Percentiles rank a stretch among this genome's conserved stretches.
Evolutionary conservation across 805 yeast genomes (phyloP).

Genomic region (Yueomyces sp.): DNA sequence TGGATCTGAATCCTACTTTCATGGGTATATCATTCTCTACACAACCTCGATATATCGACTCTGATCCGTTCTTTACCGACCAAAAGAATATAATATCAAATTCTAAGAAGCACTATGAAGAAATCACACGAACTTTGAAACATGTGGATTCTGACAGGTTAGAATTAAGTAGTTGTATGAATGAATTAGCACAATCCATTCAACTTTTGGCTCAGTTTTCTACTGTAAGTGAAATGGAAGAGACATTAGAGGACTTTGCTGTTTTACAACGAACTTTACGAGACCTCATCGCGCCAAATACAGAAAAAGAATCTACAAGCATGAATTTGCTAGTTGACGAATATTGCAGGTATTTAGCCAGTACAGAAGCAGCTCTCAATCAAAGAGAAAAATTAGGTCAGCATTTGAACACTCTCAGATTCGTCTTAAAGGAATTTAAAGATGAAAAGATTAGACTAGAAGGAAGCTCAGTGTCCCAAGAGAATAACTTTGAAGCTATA

Average conservation of each 20-base stretch:
- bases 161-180: constrained; percentile 43
- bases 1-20: constrained; percentile 54
- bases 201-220: constrained; percentile 47
- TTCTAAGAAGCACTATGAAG: constrained; percentile 57
- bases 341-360: constrained; percentile 63
- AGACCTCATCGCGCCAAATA: neutral
- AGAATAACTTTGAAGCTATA: constrained; percentile 51
- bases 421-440: constrained; percentile 20
- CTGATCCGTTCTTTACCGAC: constrained; percentile 63
- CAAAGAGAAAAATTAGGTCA: constrained; percentile 49
- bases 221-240: neutral
- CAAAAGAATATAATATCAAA: constrained; percentile 56
- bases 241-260: neutral
- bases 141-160: constrained; percentile 58
- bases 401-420: constrained; percentile 32
- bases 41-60: constrained; percentile 54
- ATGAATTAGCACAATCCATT: constrained; percentile 46
- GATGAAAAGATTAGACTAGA: constrained; percentile 1
- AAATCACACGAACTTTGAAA: constrained; percentile 58
- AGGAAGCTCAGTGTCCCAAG: constrained; percentile 24
- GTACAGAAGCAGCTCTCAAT: constrained; percentile 57
- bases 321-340: constrained; percentile 42
- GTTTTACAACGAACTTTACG: neutral
- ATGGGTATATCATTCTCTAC: constrained; percentile 53
- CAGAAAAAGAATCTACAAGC: neutral